Evolutionary conservation across 2,329 filamentous ascomycete species (phyloP).

Genomic region (Sarocladiaceae sp.): DNA sequence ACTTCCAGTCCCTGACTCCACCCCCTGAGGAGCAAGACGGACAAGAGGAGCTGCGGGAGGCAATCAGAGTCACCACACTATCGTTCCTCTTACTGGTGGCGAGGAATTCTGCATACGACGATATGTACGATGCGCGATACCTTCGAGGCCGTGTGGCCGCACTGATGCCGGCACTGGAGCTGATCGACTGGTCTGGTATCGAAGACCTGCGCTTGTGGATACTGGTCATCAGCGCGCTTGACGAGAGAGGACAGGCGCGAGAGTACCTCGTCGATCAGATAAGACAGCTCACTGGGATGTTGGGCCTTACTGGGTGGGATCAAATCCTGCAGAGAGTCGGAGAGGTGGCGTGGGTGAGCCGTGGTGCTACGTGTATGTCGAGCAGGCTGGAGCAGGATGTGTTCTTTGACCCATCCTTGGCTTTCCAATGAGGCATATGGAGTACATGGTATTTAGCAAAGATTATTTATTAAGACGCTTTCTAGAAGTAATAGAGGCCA

Average conservation of each 20-base stretch:
- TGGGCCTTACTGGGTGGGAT: neutral
- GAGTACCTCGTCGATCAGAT: neutral
- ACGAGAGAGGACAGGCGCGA: neutral
- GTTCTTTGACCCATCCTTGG: neutral
- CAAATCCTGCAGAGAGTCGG: neutral
- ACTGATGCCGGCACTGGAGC: neutral
- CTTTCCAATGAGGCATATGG: no score
- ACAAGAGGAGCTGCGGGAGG: neutral
- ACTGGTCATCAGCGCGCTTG: neutral
- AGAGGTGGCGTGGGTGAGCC: neutral
- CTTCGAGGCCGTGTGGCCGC: neutral
- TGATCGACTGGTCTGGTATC: neutral
- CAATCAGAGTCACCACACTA: neutral
- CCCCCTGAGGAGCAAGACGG: neutral
- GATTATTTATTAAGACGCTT: no score
- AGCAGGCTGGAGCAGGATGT: slow-evolving; percentile 1
- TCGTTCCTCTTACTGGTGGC: neutral
- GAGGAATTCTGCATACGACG: neutral
- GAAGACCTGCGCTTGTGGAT: neutral
- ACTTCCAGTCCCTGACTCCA: neutral
- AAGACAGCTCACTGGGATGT: neutral
- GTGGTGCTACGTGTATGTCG: neutral
- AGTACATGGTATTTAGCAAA: no score
- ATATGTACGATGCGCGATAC: neutral
- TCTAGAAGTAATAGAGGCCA: no score